Percentiles rank a stretch among this genome's conserved stretches.
phyloP scores from a whole-genome alignment of 192 early-diverging fungal genomes.

The Podochytrium sp. region DNA sequence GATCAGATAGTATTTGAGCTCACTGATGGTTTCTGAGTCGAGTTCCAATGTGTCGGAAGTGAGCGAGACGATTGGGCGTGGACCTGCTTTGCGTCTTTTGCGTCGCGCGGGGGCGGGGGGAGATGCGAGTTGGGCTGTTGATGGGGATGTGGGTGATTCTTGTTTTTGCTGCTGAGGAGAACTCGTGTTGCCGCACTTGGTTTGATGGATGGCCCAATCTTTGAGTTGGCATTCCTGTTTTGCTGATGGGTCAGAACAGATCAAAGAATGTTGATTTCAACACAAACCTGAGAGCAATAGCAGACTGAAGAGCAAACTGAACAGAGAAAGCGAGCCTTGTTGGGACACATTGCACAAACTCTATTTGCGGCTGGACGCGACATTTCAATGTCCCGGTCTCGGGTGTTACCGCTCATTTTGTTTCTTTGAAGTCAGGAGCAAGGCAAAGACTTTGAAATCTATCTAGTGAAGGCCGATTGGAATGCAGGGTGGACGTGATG shows the following conservation, averaged over 20 bases:
- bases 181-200: neutral
- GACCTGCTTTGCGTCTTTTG: neutral
- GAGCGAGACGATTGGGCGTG: neutral
- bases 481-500: too few relatives aligned
- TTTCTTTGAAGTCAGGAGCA: too few relatives aligned
- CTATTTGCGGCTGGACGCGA: neutral
- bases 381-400: constrained; percentile 7
- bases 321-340: neutral
- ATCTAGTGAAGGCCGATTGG: too few relatives aligned
- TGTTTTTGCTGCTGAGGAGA: neutral
- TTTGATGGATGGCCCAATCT: constrained; percentile 37
- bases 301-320: neutral
- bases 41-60: neutral
- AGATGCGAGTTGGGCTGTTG: constrained; percentile 1
- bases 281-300: neutral
- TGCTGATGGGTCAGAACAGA: neutral
- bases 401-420: too few relatives aligned
- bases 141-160: neutral
- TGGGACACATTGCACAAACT: neutral
- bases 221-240: constrained; percentile 40
- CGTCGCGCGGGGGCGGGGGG: neutral
- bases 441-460: too few relatives aligned
- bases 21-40: constrained; percentile 61
- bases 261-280: neutral
- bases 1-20: constrained; percentile 75